phyloP scores from a whole-genome alignment of 495 filamentous ascomycete species.

The Elasticomyces elasticus region DNA sequence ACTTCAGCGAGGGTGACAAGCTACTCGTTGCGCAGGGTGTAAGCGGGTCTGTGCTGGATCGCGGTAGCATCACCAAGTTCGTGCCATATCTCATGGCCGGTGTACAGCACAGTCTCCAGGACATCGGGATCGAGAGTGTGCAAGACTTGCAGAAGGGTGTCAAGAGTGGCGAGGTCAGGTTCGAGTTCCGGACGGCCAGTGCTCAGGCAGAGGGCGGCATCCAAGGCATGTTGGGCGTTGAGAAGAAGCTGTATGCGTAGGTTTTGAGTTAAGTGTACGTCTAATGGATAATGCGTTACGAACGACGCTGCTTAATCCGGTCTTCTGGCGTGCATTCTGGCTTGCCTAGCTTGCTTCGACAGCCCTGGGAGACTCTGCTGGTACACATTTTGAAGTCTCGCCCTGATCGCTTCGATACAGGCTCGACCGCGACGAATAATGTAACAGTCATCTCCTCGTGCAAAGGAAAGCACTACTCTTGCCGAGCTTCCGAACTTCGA shows the following conservation, averaged over 20 bases:
- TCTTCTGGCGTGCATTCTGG: too few relatives aligned
- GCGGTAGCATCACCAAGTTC: slow-evolving; percentile 82
- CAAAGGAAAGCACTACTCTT: too few relatives aligned
- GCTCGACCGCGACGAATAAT: too few relatives aligned
- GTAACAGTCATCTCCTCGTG: too few relatives aligned
- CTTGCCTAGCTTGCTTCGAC: too few relatives aligned
- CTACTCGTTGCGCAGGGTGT: slow-evolving; percentile 96
- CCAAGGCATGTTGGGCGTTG: slow-evolving; percentile 91
- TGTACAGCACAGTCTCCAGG: slow-evolving; percentile 93
- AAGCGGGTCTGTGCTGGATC: slow-evolving; percentile 60
- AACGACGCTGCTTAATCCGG: too few relatives aligned
- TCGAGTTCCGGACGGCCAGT: slow-evolving; percentile 88
- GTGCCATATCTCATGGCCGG: slow-evolving; percentile 90
- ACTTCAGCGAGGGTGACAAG: slow-evolving; percentile 94
- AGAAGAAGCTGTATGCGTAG: slow-evolving; percentile 87
- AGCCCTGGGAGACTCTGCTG: too few relatives aligned
- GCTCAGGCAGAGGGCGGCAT: slow-evolving; percentile 93
- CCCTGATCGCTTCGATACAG: too few relatives aligned
- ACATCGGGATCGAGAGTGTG: slow-evolving; percentile 77
- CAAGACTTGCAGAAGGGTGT: slow-evolving; percentile 66
- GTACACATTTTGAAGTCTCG: too few relatives aligned
- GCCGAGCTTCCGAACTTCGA: too few relatives aligned
- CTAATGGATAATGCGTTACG: neutral
- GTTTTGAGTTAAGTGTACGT: neutral
- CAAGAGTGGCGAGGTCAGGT: slow-evolving; percentile 66